Evolutionary conservation across 2,329 filamentous ascomycete genomes (phyloP).

Genomic region (Cytospora chrysosperma): DNA sequence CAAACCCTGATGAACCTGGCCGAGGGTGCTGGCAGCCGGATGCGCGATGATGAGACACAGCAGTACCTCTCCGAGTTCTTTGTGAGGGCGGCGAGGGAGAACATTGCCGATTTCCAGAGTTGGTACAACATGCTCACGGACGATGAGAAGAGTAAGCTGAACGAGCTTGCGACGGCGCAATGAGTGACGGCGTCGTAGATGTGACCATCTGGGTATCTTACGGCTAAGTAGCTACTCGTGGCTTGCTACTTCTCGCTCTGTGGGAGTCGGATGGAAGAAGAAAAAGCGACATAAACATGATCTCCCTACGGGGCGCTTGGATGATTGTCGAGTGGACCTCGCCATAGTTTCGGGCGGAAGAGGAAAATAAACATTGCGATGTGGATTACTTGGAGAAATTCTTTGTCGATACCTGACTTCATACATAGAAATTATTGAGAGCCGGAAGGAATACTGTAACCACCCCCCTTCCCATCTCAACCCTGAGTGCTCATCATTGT

Average conservation of each 20-base stretch:
- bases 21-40: slow-evolving; percentile 58
- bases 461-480: background rate
- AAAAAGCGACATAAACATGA: background rate
- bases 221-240: background rate
- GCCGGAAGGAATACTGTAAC: background rate
- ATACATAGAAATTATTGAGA: slow-evolving; percentile 4
- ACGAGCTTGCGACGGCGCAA: slow-evolving; percentile 44
- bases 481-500: background rate
- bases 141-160: slow-evolving; percentile 56
- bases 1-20: slow-evolving; percentile 78
- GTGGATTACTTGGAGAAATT: background rate
- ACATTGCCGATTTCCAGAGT: slow-evolving; percentile 54
- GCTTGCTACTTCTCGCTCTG: background rate
- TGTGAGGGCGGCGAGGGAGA: slow-evolving; percentile 54
- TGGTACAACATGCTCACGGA: slow-evolving; percentile 57
- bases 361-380: background rate
- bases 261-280: background rate
- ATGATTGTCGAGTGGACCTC: background rate
- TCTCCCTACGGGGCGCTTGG: background rate
- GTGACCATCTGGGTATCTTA: background rate
- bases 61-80: slow-evolving; percentile 84
- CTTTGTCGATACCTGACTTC: slow-evolving; percentile 17
- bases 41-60: slow-evolving; percentile 88
- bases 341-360: background rate
- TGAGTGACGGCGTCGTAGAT: slow-evolving; percentile 6